phyloP scores from a whole-genome alignment of 805 yeast genomes.

The Saccharomycopsis olivae region DNA sequence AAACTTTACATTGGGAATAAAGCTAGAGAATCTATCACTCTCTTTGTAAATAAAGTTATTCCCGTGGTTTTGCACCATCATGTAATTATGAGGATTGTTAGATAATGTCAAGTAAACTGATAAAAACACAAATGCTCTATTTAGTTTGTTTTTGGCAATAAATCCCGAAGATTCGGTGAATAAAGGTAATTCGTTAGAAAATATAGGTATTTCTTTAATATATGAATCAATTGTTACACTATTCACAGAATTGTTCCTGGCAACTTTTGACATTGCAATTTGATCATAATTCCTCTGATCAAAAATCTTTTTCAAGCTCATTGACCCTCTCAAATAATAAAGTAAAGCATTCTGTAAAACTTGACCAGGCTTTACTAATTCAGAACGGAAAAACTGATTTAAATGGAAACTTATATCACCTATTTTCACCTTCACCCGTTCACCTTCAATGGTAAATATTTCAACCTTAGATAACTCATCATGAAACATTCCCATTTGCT shows the following conservation, averaged over 20 bases:
- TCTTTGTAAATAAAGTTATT: conserved; percentile 4
- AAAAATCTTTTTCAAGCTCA: conserved; percentile 16
- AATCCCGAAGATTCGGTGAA: conserved; percentile 1
- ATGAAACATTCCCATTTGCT: conserved; percentile 26
- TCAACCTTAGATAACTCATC: conserved; percentile 19
- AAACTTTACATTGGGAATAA: neutral
- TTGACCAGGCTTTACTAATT: conserved; percentile 19
- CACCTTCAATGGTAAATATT: conserved; percentile 27
- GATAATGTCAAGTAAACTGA: conserved; percentile 6
- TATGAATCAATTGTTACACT: conserved; percentile 11
- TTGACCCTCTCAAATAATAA: conserved; percentile 22
- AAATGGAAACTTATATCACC: conserved; percentile 26
- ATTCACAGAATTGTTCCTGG: conserved; percentile 8
- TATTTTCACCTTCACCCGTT: conserved; percentile 23
- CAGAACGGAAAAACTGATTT: conserved; percentile 21
- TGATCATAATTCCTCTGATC: conserved; percentile 1
- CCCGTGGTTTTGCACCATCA: conserved; percentile 1
- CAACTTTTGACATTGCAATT: conserved; percentile 12
- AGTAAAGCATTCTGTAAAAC: conserved; percentile 22
- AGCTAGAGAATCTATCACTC: conserved; percentile 4
- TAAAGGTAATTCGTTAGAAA: conserved; percentile 5
- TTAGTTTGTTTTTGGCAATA: conserved; percentile 3
- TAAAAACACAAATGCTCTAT: conserved; percentile 1
- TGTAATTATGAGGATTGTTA: conserved; percentile 3
- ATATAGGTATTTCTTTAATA: conserved; percentile 9